Base-by-base conservation (phyloP, 2,329 filamentous ascomycete genomes). In the Diaporthe citrichinensis region DNA sequence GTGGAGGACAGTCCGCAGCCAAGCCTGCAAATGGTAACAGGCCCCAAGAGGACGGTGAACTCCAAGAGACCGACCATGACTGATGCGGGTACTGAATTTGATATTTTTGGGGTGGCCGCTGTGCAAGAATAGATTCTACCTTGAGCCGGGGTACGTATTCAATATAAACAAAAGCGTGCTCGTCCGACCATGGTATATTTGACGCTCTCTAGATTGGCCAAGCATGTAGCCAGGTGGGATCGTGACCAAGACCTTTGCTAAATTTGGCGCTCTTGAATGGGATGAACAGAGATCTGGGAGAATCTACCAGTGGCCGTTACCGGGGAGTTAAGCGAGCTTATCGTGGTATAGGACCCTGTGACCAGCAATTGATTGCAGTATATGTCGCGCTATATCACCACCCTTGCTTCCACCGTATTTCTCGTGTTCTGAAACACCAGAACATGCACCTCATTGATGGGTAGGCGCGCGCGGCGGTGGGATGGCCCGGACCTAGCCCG, bases 381-480 rank as follows among this genome's bases (percentile, higher is more conserved):
- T 25, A 25, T 10, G 15, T 34, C 5, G 8, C 10, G 25, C 23
- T 57, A 57, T 31, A 23, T 65, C 15, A 46, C 25, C 39, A 65
- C 15, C 59, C 39, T 31, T 34, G 41, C 17, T n/a, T 34, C 9
- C 20, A 34, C 41, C 17, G 12, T 8, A 28, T 34, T 9, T 31
- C 41, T 67, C 61, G 61, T 67, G 20, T 67, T 49, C 41, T 67
- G 61, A 67, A 67, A 67, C 61, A 67, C 9, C 41, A 49, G 4
- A n/a, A 28, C 6, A 10, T 39, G 39, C 36, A 62, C 12, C 36
- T 44, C 36, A 7, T 62, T 44, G 36, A 8, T 20, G n/a, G 5
- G 9, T 14, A 49, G 28, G 61, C 61, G 61, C 28, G 61, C 61
- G 61, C 25, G 25, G 41, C 14, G 36, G 61, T 49, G 61, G 61